Base-by-base conservation (phyloP, 495 filamentous ascomycete species). In the Trichoderma reesei region DNA sequence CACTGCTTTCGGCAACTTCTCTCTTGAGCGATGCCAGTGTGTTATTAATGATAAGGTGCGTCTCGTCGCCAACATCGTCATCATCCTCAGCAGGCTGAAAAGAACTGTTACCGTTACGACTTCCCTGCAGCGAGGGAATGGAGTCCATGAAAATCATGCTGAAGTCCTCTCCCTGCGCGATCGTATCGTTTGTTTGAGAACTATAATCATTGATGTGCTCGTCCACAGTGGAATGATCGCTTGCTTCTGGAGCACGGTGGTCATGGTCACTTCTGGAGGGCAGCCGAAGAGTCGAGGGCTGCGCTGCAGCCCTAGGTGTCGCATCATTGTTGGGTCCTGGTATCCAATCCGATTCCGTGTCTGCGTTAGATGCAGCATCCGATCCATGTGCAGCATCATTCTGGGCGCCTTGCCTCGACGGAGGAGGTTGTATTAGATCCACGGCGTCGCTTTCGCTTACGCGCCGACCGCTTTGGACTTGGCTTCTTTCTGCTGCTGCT, bases 81-180 rank as follows among this genome's bases (percentile, higher is more conserved):
- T 56, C 51, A 13, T 56, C 1, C 11, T 9, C 3, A 6, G 51
- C 18, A 64, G 68, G 41, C 70, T 65, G 26, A 69, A 66, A 18
- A 68, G 69, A 64, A 71, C 71, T 46, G 71, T 64, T 31, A 73
- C 67, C 31, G 38, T 34, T 34, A 41, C 33, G 41, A 18, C 33
- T 41, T 56, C 77, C 71, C 20, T 67, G 73, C 65, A 78, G 73
- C 0, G 78, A 80, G 2, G 73, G 74, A 38, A 82, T 66, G 10
- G 78, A 79, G 42, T 72, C 71, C 3, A 80, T 65, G 39, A 74
- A 75, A 44, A 82, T 80, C 77, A 80, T 80, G 60, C 76, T 82
- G 65, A 82, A 82, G 26, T 79, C 78, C 36, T 80, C 79, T 5
- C 72, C 73, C 8, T 78, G 71, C 61, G 74, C 69, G 38, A 79